A percentile compares a stretch with the other conserved stretches of the same genome.
Evolutionary conservation across 176 grass and related monocot species (phyloP).

Genomic region (Areca catechu): DNA sequence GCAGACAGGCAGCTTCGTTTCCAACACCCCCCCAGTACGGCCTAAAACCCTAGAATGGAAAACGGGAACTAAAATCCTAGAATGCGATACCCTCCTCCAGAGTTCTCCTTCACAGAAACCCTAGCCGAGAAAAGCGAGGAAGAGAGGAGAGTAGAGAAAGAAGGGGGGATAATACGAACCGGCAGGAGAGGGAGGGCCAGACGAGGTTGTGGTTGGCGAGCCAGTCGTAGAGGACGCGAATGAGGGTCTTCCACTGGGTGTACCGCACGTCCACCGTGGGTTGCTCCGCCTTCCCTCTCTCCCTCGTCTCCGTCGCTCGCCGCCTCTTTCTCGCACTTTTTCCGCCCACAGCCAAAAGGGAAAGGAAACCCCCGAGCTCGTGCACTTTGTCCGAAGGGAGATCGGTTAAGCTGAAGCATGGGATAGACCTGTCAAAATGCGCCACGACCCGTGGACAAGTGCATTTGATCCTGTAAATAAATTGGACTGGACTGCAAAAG

Average conservation of each 20-base stretch:
- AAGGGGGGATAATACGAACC: conserved; percentile 21
- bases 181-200: conserved; percentile 88
- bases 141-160: not conserved
- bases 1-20: too few species aligned
- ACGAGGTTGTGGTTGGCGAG: conserved; percentile 91
- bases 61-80: conserved; percentile 28
- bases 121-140: conserved; percentile 4
- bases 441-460: too few species aligned
- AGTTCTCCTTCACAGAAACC: conserved; percentile 10
- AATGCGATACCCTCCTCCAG: not conserved
- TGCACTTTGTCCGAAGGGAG: too few species aligned
- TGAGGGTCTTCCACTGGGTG: conserved; percentile 76
- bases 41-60: not conserved
- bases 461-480: too few species aligned
- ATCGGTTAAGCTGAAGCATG: too few species aligned
- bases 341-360: too few species aligned
- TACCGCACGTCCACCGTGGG: conserved; percentile 71
- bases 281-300: conserved; percentile 30
- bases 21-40: too few species aligned
- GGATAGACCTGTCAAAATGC: too few species aligned
- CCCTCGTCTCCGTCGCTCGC: conserved; percentile 31
- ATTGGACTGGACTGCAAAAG: too few species aligned
- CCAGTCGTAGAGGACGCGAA: conserved; percentile 94
- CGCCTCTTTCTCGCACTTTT: conserved; percentile 9
- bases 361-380: too few species aligned